phyloP scores from a whole-genome alignment of 208 protist species.

The Crithidia acanthocephali region DNA sequence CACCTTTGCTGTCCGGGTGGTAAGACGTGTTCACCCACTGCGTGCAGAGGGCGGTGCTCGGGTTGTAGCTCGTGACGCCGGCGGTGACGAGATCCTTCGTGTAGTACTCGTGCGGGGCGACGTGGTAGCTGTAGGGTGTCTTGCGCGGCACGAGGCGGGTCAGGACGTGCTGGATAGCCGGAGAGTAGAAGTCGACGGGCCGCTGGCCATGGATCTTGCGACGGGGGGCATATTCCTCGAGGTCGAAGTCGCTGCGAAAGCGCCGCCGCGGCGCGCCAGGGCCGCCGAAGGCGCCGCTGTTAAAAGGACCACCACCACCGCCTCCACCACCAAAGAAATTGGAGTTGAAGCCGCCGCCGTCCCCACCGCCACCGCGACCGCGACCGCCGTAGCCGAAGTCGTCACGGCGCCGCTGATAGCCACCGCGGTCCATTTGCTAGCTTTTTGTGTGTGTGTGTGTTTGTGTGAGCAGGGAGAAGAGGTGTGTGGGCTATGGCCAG shows the following conservation, averaged over 20 bases:
- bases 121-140: conserved; percentile 79
- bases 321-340: not conserved
- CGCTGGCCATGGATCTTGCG: conserved; percentile 79
- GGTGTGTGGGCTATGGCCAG: too few species aligned
- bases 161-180: conserved; percentile 79
- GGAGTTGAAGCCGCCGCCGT: conserved; percentile 7
- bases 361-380: not conserved
- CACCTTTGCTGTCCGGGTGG: conserved; percentile 77
- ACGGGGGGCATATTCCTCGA: conserved; percentile 83
- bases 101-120: conserved; percentile 86
- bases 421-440: conserved; percentile 30
- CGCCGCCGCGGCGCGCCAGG: conserved; percentile 39
- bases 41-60: conserved; percentile 87
- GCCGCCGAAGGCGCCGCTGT: conserved; percentile 14
- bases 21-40: conserved; percentile 92
- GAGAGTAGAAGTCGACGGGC: conserved; percentile 83
- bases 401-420: conserved; percentile 13
- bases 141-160: conserved; percentile 69
- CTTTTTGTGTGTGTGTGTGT: too few species aligned
- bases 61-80: conserved; percentile 72
- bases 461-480: too few species aligned
- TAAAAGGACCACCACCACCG: not conserved
- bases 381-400: conserved; percentile 14
- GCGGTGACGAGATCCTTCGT: conserved; percentile 82
- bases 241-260: conserved; percentile 63